Base-by-base conservation (phyloP, 371 early-diverging fungal genomes). In the Mortierella sp. region DNA sequence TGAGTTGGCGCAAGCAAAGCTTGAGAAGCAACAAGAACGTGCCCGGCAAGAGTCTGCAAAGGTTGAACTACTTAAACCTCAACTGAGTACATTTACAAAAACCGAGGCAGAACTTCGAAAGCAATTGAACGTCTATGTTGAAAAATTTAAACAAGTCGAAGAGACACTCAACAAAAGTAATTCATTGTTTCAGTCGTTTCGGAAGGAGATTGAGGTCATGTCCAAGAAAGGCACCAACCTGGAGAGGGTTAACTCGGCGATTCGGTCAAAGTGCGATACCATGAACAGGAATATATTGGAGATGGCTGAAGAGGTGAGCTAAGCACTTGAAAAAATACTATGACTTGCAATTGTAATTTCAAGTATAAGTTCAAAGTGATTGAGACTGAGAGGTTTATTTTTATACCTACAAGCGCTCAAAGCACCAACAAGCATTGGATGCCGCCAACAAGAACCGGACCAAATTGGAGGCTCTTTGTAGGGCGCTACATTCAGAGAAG, bases 171-270 rank as follows among this genome's bases (percentile, higher is more conserved):
- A 86, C 70, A 88, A 90, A 69, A 86, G 86, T 72, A 89, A 91
- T 60, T 88, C 89, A 45, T 75, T 91, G 47, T 90, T 91, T 68
- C 72, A 75, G 23, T 85, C 85, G 31, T 91, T 90, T 65, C 85
- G 90, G 22, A 83, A 82, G 59, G 91, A 90, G 69, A 90, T 90
- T 88, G 90, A 90, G 67, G 67, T 84, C 76, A 89, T 90, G 90
- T 85, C 87, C 19, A 87, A 86, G 68, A 89, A 88, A 57, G 87
- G 89, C 31, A 70, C 82, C 53, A 79, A 78, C 23, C 83, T 90
- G 29, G 91, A 90, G 67, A 85, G 84, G 49, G 89, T 88, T 49
- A 88, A 90, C 61, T 59, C 80, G 13, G 64, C 83, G 3, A 71
- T 86, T 34, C 83, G 84, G 29, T 71, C 74, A 15, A 88, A 89